Percentiles rank a stretch among this genome's conserved stretches.
Evolutionary conservation across 805 yeast genomes (phyloP).

Genomic region (Candida taoyuanica): DNA sequence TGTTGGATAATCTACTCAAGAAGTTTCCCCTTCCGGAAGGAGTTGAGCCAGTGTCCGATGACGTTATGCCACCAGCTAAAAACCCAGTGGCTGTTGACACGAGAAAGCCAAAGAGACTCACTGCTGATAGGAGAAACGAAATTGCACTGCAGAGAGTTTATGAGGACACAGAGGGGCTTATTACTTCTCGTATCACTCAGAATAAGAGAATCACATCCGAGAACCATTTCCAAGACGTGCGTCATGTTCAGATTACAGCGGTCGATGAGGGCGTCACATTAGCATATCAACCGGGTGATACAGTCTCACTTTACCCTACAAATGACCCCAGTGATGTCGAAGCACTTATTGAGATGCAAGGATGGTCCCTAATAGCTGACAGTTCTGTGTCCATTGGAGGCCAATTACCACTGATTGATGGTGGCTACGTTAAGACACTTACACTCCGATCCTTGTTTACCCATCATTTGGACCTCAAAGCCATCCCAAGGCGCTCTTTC

Average conservation of each 20-base stretch:
- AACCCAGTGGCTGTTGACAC: conserved; percentile 27
- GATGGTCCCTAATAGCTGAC: conserved; percentile 74
- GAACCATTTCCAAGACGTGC: conserved; percentile 88
- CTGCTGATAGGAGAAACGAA: conserved; percentile 25
- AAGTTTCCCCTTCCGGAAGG: conserved; percentile 34
- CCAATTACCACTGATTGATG: conserved; percentile 36
- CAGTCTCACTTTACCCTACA: conserved; percentile 68
- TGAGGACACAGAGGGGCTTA: conserved; percentile 5
- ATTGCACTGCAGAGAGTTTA: conserved; percentile 31
- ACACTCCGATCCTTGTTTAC: conserved; percentile 71
- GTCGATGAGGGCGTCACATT: conserved; percentile 18
- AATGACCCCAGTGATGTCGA: conserved; percentile 65
- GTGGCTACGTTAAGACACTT: conserved; percentile 55
- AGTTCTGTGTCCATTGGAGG: conserved; percentile 35
- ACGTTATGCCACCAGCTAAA: conserved; percentile 36
- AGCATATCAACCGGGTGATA: conserved; percentile 82
- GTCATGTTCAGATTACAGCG: conserved; percentile 39
- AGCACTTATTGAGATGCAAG: conserved; percentile 59
- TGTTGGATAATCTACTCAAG: conserved; percentile 35
- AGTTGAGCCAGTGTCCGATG: conserved; percentile 29
- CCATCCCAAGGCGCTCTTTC: conserved; percentile 82
- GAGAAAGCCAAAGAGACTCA: conserved; percentile 28
- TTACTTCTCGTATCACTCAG: conserved; percentile 40
- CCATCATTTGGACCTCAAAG: conserved; percentile 75
- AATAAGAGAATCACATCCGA: conserved; percentile 61